Evolutionary conservation across 2,329 filamentous ascomycete species (phyloP).

Genomic region (Magnaporthiopsis rhizophila): DNA sequence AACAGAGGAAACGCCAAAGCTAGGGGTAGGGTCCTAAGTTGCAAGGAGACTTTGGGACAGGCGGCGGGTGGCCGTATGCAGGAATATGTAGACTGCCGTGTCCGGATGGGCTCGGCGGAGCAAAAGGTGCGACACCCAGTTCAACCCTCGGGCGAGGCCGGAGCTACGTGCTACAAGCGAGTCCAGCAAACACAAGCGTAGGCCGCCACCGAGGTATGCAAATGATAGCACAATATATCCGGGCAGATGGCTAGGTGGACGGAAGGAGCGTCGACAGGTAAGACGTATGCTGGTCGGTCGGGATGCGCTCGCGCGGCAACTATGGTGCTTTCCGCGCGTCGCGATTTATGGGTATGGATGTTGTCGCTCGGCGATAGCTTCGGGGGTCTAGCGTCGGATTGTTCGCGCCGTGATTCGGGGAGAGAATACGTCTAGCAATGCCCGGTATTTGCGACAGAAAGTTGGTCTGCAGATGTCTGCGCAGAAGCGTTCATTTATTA

Average conservation of each 20-base stretch:
- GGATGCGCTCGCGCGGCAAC: not conserved
- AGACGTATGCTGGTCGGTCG: too few relatives aligned
- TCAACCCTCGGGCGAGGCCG: too few relatives aligned
- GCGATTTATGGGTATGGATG: not conserved
- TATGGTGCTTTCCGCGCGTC: not conserved
- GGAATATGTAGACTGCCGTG: too few relatives aligned
- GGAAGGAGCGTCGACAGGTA: not conserved
- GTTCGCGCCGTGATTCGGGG: not conserved
- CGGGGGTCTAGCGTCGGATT: not conserved
- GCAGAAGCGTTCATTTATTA: not conserved
- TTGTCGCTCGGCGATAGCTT: not conserved
- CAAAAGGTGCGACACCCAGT: too few relatives aligned
- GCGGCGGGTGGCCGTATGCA: too few relatives aligned
- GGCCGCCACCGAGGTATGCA: not conserved
- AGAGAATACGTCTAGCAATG: not conserved
- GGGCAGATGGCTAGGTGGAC: too few relatives aligned
- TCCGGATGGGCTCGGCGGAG: too few relatives aligned
- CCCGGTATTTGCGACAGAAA: not conserved
- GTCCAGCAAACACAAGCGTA: not conserved
- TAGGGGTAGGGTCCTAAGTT: too few relatives aligned
- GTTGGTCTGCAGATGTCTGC: not conserved
- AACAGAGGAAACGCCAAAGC: too few relatives aligned
- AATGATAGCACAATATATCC: not conserved
- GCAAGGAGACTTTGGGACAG: too few relatives aligned
- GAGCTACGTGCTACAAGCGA: too few relatives aligned